phyloP scores from a whole-genome alignment of 2,329 filamentous ascomycete genomes.

The Diplodia mutila region DNA sequence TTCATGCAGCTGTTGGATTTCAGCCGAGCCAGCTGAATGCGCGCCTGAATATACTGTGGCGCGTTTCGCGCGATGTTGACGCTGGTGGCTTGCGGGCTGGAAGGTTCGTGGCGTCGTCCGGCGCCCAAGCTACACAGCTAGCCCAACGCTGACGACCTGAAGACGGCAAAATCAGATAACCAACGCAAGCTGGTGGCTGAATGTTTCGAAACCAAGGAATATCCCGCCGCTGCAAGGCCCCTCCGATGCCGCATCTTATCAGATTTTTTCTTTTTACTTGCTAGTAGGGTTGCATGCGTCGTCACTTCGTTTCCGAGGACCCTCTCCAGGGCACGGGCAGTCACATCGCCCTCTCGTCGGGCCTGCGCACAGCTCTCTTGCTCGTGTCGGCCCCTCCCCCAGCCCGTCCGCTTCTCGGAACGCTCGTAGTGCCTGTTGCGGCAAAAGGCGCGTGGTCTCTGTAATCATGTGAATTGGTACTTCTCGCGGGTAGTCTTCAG shows the following conservation, averaged over 20 bases:
- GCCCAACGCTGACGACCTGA: background rate
- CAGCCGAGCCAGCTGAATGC: background rate
- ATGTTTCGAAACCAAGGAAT: background rate
- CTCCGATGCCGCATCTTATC: constrained; percentile 16
- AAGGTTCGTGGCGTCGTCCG: background rate
- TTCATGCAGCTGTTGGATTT: background rate
- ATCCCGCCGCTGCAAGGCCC: background rate
- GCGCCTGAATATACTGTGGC: background rate
- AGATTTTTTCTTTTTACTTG: background rate
- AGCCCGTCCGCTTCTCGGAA: constrained; percentile 1
- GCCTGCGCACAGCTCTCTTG: no score
- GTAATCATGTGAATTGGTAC: background rate
- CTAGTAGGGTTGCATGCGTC: background rate
- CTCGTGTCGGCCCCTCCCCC: background rate
- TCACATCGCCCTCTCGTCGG: background rate
- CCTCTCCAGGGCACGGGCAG: background rate
- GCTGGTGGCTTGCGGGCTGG: background rate
- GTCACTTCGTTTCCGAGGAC: background rate
- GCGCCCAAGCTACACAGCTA: background rate
- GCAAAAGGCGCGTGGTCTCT: background rate
- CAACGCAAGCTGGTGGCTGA: background rate
- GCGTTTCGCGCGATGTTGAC: background rate
- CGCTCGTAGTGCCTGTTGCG: background rate
- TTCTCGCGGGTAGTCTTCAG: background rate
- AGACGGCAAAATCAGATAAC: constrained; percentile 2